phyloP scores from a whole-genome alignment of 768 basidiomycete species.

The Cantharellus anzutake region DNA sequence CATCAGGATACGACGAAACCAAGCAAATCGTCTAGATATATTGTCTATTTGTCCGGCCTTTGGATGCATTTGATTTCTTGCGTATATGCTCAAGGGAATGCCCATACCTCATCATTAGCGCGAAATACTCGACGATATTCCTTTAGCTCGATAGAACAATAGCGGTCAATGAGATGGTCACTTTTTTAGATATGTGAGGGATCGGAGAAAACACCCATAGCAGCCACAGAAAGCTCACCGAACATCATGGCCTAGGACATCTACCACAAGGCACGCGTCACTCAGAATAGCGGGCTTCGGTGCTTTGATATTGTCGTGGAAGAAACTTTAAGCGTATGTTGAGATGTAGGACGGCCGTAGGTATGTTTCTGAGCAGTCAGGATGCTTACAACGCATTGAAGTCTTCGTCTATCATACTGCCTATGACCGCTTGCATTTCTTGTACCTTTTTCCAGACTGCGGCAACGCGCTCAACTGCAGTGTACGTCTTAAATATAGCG shows the following conservation, averaged over 20 bases:
- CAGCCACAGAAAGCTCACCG: slow-evolving; percentile 21
- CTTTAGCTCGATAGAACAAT: slow-evolving; percentile 74
- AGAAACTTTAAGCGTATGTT: slow-evolving; percentile 32
- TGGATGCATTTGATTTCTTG: not conserved
- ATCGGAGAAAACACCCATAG: too few relatives aligned
- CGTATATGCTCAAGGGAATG: not conserved
- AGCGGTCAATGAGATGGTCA: slow-evolving; percentile 64
- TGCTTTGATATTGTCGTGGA: slow-evolving; percentile 49
- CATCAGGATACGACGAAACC: slow-evolving; percentile 75
- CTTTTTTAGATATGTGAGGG: slow-evolving; percentile 10
- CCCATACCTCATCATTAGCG: slow-evolving; percentile 56
- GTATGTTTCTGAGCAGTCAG: not conserved
- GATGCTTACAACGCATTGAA: slow-evolving; percentile 77
- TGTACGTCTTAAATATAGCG: slow-evolving; percentile 59
- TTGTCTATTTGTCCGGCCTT: slow-evolving; percentile 86
- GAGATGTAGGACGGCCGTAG: not conserved
- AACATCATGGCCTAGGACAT: slow-evolving; percentile 74
- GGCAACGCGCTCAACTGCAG: slow-evolving; percentile 53
- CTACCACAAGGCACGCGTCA: slow-evolving; percentile 77
- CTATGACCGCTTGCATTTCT: slow-evolving; percentile 66
- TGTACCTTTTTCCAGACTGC: slow-evolving; percentile 65
- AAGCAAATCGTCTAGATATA: slow-evolving; percentile 77
- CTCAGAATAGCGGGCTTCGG: slow-evolving; percentile 45
- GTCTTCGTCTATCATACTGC: slow-evolving; percentile 65
- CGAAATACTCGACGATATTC: slow-evolving; percentile 95